A percentile compares a stretch with the other conserved stretches of the same genome.
These are phyloP conservation scores for Xylaria bambusicola DNA, from an alignment of 495 filamentous ascomycete genomes.

Conservation along the genomic window DNA sequence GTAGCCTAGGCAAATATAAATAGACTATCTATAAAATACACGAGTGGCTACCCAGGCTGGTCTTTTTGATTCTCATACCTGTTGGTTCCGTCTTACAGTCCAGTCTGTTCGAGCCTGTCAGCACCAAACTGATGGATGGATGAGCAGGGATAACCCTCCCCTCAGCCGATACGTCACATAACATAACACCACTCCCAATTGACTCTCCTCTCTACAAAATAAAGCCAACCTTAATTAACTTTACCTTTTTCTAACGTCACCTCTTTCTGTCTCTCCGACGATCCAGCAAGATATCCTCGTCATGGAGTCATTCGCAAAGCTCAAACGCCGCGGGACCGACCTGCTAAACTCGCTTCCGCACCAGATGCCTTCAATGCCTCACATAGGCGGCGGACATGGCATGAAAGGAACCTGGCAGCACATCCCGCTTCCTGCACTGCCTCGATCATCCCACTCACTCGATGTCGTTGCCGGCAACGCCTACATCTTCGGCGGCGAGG, in stretches of 20 bases:
- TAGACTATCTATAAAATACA: too few species aligned
- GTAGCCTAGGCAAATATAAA: too few species aligned
- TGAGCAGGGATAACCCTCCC: slow-evolving; percentile 13
- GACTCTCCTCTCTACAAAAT: too few species aligned
- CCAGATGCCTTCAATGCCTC: slow-evolving; percentile 34
- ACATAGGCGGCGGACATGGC: slow-evolving; percentile 20
- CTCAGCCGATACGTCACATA: slow-evolving; percentile 17
- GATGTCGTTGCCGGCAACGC: slow-evolving; percentile 65
- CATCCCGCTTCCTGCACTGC: slow-evolving; percentile 55
- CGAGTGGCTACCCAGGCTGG: too few species aligned
- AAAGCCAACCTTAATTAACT: too few species aligned
- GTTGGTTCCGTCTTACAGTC: too few species aligned
- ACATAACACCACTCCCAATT: too few species aligned
- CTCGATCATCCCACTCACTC: slow-evolving; percentile 69
- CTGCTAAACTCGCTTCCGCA: slow-evolving; percentile 43
- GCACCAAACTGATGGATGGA: neutral
- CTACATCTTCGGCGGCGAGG: slow-evolving; percentile 71
- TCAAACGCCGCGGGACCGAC: slow-evolving; percentile 49
- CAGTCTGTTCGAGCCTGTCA: too few species aligned
- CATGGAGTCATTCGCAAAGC: slow-evolving; percentile 47
- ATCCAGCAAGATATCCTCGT: neutral
- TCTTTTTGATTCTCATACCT: too few species aligned
- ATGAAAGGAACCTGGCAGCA: slow-evolving; percentile 63
- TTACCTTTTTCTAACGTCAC: neutral
- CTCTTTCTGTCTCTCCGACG: neutral